Conservation (phyloP, 1,284 basidiomycete species). For the Thecaphora thlaspeos region DNA sequence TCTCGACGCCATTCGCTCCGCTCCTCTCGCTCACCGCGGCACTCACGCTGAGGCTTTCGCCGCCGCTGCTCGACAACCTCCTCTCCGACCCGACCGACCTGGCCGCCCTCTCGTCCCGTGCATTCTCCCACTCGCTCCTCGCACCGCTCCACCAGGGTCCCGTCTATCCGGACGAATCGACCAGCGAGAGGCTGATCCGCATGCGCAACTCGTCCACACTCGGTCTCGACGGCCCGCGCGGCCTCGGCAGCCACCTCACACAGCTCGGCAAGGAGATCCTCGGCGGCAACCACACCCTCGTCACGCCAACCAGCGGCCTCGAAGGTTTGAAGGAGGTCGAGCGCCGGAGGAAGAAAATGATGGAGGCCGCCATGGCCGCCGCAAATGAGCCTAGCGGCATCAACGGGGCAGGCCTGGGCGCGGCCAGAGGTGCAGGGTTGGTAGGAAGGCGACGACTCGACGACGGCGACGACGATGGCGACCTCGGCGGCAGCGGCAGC, state of each 20-base stretch:
- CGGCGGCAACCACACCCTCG: constrained; percentile 24
- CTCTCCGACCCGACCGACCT: neutral
- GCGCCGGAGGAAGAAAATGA: constrained; percentile 8
- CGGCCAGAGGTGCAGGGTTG: no score
- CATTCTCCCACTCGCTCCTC: constrained; percentile 27
- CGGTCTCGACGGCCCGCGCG: constrained; percentile 27
- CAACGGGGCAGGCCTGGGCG: no score
- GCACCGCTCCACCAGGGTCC: constrained; percentile 32
- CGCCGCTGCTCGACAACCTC: constrained; percentile 13
- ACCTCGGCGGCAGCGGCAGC: neutral
- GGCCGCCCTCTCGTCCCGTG: neutral
- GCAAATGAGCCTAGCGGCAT: no score
- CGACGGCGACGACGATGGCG: neutral
- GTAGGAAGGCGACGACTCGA: no score
- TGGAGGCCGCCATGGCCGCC: neutral
- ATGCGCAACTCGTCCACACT: constrained; percentile 18
- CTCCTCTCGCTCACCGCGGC: constrained; percentile 23
- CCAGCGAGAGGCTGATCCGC: constrained; percentile 18
- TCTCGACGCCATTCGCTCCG: constrained; percentile 24
- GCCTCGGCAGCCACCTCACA: constrained; percentile 25
- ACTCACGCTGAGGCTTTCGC: constrained; percentile 20
- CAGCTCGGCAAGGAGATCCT: constrained; percentile 21
- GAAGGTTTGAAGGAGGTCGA: constrained; percentile 12
- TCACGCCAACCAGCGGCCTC: constrained; percentile 32
- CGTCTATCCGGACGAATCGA: constrained; percentile 36